Evolutionary conservation across 495 filamentous ascomycete species (phyloP), one percentile per base, ranked within the genome.

Genomic region (Talaromyces trachyspermus): DNA sequence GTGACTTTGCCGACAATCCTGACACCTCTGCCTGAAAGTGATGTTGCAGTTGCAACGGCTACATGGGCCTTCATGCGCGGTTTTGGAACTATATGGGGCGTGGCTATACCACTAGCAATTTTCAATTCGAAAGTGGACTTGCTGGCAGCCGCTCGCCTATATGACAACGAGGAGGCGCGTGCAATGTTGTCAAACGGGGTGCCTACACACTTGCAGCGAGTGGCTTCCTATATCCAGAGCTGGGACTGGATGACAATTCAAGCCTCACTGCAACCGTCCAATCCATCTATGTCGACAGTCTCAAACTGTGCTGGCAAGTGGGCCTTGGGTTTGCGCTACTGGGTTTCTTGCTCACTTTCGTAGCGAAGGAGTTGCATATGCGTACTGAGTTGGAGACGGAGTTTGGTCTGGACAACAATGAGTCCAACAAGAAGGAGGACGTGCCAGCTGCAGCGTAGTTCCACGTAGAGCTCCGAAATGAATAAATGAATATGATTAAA

Each of bases 1-100:
- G 59, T 53, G 0, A 33, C 54, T 11, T 56, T 70, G 12, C 64
- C 67, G 0, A 59, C 65, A 4, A 56, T 68, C 14, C 65, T 64
- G 26, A 62, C 62, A 0, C 48, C 49, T 3, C 23, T 70, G 3
- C 33, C 39, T 0, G 70, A 75, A 39, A 27, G 36, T 5, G 64
- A 76, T 7, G 30, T 42, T 12, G 75, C 68, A 2, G 48, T 54
- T 5, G 59, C 66, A 10, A 74, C 70, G 0, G 65, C 50, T 0
- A 62, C 61, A 0, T 77, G 61, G 60, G 48, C 51, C 0, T 77
- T 76, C 24, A 23, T 75, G 5, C 66, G 74, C 11, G 57, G 49
- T 20, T 65, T 75, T 26, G 74, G 72, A 0, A 49, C 47, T 29
- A 62, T 76, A 15, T 76, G 72, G 73, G 72, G 71, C n/a, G 64